A percentile compares a stretch with the other conserved stretches of the same genome.
Conservation (phyloP, 2,329 filamentous ascomycete species). For the Byssoonygena ceratinophila region DNA sequence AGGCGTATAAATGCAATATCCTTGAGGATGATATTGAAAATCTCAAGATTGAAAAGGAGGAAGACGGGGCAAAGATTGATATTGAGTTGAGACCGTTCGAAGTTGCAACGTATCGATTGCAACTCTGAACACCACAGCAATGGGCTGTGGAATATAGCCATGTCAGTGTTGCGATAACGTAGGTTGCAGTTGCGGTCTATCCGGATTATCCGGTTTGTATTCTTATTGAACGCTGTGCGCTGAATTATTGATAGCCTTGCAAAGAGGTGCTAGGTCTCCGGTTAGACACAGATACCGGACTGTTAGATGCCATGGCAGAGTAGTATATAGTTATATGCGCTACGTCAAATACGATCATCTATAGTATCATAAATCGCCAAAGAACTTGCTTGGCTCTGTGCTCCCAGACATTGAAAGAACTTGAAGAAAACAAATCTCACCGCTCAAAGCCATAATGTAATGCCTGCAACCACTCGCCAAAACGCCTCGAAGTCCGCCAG, state of each 20-base stretch:
- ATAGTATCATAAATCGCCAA: background rate
- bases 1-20: constrained; percentile 71
- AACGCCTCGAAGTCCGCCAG: background rate
- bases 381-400: background rate
- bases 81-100: constrained; percentile 70
- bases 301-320: too few relatives aligned
- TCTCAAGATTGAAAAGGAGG: constrained; percentile 40
- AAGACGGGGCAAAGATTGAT: constrained; percentile 38
- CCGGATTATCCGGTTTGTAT: constrained; percentile 1
- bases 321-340: too few relatives aligned
- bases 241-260: too few relatives aligned
- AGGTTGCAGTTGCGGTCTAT: background rate
- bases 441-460: background rate
- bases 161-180: background rate
- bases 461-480: background rate
- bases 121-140: constrained; percentile 31
- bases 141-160: background rate
- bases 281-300: too few relatives aligned
- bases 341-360: background rate
- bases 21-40: constrained; percentile 76
- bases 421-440: background rate
- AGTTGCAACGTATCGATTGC: constrained; percentile 67
- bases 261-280: too few relatives aligned
- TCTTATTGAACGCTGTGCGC: background rate
- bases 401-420: background rate